Base-by-base conservation (phyloP, 2,329 filamentous ascomycete species). In the Leptosphaerulina australis region DNA sequence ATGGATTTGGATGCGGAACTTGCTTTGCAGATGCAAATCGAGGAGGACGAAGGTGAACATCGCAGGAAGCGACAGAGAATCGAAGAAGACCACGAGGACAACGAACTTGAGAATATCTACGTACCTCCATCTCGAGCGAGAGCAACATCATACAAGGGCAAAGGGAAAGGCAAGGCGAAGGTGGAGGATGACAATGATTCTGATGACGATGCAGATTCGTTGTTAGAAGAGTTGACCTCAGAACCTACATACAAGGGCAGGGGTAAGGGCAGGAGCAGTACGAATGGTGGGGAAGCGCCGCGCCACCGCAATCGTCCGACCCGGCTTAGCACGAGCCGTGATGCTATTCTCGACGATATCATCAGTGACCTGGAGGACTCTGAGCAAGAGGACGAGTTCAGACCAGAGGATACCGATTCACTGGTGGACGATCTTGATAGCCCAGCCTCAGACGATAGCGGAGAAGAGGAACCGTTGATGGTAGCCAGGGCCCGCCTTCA, bases 21-120 rank as follows among this genome's bases (percentile, higher is more conserved):
- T 29, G 85, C 85, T 25, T 72, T 77, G 34, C 73, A 73, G 31
- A 72, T 88, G 41, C 85, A 88, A 60, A 74, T 81, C 22, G 77
- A 84, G 57, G 69, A 72, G 54, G 82, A 84, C 37, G 58, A 65
- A 56, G 81, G 81, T 44, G 68, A 70, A 9, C 58, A 66, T 8
- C 63, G 54, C 9, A 53, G 50, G 5, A 77, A 77, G 61, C 74
- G 74, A 54, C 69, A 55, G 31, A 74, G 72, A 58, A 45, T 58
- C 21, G 50, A 48, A 24, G 38, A 57, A 18, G 50, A 74, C 17
- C 63, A 68, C 3, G 70, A 73, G n/a, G 70, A 73, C 1, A 71
- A 51, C 17, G 48, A 46, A 20, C 17, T 37, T 3, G 31, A 22
- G 9, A 17, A 37, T 4, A 4, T 37, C 12, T 43, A 41, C 25